Base-by-base conservation (phyloP, 768 basidiomycete species). In the Flagelloscypha sp. region DNA sequence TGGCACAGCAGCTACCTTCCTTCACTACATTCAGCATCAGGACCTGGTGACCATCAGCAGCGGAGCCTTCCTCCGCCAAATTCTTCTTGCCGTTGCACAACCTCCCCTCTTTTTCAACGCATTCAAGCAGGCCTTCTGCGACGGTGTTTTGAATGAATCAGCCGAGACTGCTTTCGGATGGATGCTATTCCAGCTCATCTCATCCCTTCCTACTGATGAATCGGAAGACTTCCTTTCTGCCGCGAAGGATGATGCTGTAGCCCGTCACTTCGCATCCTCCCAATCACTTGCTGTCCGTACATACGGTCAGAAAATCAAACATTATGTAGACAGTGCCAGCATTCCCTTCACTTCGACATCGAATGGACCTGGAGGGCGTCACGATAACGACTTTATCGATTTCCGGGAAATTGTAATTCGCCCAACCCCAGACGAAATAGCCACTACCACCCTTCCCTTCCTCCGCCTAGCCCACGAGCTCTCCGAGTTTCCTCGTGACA, bases 321-420 rank as follows among this genome's bases (percentile, higher is more conserved):
- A 66, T 23, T 52, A 65, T 21, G 23, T 65, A 21, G 47, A 54
- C 21, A 55, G 57, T 7, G 43, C 47, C 18, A 49, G 45, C 5
- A 18, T 38, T 16, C 45, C 46, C 7, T 48, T 51, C 6, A 31
- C 39, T 5, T 31, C 3, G 61, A n/a, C n/a, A n/a, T n/a, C n/a
- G n/a, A n/a, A n/a, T n/a, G n/a, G 56, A 7, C 72, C 80, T 1
- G 81, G 81, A 1, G 80, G 79, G 3, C 63, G 81, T 3, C 81
- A 83, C 37, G 78, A 81, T 44, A 83, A 84, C 34, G 80, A 84
- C 48, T 72, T 73, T 30, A 54, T 53, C 10, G 66, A 80, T 35
- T 83, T 79, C 42, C 70, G 72, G 5, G 41, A 68, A 7, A 76
- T 83, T 15, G 53, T 71, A n/a, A 75, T 84, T 27, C 54, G 78